Evolutionary conservation across 2,329 filamentous ascomycete species (phyloP).

Genomic region (Diplodia intermedia): DNA sequence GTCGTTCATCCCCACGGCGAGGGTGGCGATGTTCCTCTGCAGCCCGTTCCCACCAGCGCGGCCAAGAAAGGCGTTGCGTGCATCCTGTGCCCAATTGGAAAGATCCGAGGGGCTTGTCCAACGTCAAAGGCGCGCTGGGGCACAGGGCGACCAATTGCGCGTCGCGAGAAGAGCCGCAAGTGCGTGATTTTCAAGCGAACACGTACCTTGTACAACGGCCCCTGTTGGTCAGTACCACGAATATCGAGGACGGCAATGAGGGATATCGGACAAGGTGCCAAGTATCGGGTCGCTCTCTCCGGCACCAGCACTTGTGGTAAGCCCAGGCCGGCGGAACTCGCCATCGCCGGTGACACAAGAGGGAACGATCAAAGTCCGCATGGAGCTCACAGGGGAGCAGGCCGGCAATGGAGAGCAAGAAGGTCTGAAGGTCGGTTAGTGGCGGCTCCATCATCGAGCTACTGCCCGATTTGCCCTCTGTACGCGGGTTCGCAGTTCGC

Average conservation of each 20-base stretch:
- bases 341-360: slow-evolving; percentile 20
- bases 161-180: slow-evolving; percentile 4
- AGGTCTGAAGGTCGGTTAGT: slow-evolving; percentile 8
- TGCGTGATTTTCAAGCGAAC: slow-evolving; percentile 22
- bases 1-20: not conserved
- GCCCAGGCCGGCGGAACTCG: not conserved
- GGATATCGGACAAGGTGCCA: slow-evolving; percentile 1
- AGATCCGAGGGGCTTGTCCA: not conserved
- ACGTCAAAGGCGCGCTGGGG: not conserved
- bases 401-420: not conserved
- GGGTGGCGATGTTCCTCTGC: slow-evolving; percentile 9
- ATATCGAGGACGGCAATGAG: not conserved
- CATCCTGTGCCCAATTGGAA: not conserved
- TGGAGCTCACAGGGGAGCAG: slow-evolving; percentile 17
- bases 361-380: not conserved
- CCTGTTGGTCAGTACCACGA: not conserved
- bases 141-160: slow-evolving; percentile 15
- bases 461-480: slow-evolving; percentile 14
- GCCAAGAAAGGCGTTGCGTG: slow-evolving; percentile 1
- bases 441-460: not conserved
- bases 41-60: too few species aligned
- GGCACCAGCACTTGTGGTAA: not conserved
- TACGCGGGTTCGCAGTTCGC: not conserved
- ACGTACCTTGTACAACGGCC: slow-evolving; percentile 19
- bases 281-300: not conserved